Evolutionary conservation across 192 early-diverging fungal genomes (phyloP), one percentile per base, ranked within the genome.

Genomic region (Coemansia sp.): DNA sequence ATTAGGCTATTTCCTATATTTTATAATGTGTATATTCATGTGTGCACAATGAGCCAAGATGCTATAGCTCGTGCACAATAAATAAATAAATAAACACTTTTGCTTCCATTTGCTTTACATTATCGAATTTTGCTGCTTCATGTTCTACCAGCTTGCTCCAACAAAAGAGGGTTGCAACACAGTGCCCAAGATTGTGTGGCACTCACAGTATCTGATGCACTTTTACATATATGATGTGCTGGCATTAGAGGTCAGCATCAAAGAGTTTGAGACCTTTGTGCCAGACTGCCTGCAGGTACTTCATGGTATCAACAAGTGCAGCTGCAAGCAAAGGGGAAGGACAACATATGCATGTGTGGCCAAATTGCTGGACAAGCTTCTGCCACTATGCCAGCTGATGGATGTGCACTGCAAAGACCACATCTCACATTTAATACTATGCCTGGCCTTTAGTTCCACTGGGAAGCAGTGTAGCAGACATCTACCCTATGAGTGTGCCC

Each of bases 391-490:
- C 27, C 76, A 84, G 52, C 49, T 85, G 8, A 70, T 84, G 45
- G 76, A 75, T 24, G 86, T 93, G 59, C 82, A 91, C 43, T 74
- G 85, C 55, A 92, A 93, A 70, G 92, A 94, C 82, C 85, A 91
- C 47, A 73, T 94, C 23, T 89, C 87, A 57, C 92, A 94, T 66
- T 92, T 89, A 72, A 89, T 94, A 19, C 66, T 94, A 27, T 86
- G 90, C 38, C 72, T 94, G 43, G 92, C 91, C 0, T 93, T 70
- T 54, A 83, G 56, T 50, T 67, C 69, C 24, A 88, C 88, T 41
- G 89, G 88, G 53, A 86, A 89, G 22, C 83, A 88, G 56, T 84
- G 89, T 54, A 66, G 63, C 19, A 92, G 90, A 90, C 89, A 92
- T 54, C 64, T 91, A 63, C 85, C 87, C 56, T 84, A 89, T 53